A percentile compares a stretch with the other conserved stretches of the same genome.
These are phyloP conservation scores for Mycena kentingensis DNA, from an alignment of 768 basidiomycete genomes.

Conservation along the genomic window DNA sequence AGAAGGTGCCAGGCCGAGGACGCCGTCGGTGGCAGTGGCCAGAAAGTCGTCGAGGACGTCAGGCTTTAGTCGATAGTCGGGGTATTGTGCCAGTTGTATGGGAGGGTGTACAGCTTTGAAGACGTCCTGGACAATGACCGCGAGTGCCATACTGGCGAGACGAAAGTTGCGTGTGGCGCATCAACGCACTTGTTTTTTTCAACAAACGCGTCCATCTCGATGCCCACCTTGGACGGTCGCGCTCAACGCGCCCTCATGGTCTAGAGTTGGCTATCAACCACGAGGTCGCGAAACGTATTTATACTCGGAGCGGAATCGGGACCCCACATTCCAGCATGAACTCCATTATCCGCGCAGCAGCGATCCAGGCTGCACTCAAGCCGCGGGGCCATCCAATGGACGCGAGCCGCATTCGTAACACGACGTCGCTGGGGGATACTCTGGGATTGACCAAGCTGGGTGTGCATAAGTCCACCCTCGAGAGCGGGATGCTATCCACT, in stretches of 20 bases:
- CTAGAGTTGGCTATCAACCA: too few species aligned
- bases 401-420: slow-evolving; percentile 5
- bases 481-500: slow-evolving; percentile 12
- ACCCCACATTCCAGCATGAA: not conserved
- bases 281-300: not conserved
- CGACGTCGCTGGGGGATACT: slow-evolving; percentile 17
- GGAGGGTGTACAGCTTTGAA: slow-evolving; percentile 27
- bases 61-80: slow-evolving; percentile 30
- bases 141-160: slow-evolving; percentile 1
- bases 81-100: slow-evolving; percentile 32
- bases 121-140: slow-evolving; percentile 33
- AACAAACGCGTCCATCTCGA: too few species aligned
- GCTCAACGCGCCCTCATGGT: too few species aligned
- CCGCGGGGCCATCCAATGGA: slow-evolving; percentile 15
- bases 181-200: too few species aligned
- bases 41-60: slow-evolving; percentile 33
- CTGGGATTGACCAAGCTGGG: slow-evolving; percentile 13
- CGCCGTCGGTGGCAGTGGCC: slow-evolving; percentile 24
- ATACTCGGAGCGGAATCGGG: not conserved
- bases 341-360: slow-evolving; percentile 17
- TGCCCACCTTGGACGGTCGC: too few species aligned
- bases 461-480: slow-evolving; percentile 15
- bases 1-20: slow-evolving; percentile 45
- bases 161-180: too few species aligned
- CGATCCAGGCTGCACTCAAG: slow-evolving; percentile 16